Evolutionary conservation across 2,329 filamentous ascomycete genomes (phyloP).

Genomic region (Juglanconis oblonga): DNA sequence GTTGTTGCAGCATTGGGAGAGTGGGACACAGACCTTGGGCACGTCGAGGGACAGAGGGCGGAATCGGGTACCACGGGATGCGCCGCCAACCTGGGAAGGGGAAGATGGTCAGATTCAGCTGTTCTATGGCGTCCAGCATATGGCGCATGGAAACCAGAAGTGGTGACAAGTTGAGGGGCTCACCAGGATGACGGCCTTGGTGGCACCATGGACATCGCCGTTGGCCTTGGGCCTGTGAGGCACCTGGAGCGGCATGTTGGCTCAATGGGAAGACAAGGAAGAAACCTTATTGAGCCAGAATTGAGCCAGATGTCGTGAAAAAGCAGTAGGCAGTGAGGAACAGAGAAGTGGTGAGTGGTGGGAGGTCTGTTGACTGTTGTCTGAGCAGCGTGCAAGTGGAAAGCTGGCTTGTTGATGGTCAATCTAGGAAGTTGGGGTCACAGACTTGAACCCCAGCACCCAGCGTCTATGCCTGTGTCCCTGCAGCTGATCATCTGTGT

Average conservation of each 20-base stretch:
- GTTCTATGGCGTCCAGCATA: not conserved
- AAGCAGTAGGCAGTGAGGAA: not conserved
- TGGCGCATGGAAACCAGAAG: not conserved
- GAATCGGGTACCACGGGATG: constrained; percentile 93
- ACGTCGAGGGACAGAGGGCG: constrained; percentile 92
- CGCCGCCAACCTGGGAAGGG: constrained; percentile 74
- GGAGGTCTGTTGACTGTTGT: not conserved
- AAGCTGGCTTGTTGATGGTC: constrained; percentile 2
- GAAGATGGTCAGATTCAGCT: constrained; percentile 19
- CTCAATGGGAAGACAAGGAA: not conserved
- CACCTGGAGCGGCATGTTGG: constrained; percentile 55
- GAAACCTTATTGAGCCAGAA: too few species aligned
- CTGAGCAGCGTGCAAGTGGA: not conserved
- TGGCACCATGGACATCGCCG: constrained; percentile 53
- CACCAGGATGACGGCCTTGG: constrained; percentile 95
- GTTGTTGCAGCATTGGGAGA: not conserved
- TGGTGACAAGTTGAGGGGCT: constrained; percentile 25
- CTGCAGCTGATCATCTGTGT: too few species aligned
- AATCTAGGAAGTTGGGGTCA: too few species aligned
- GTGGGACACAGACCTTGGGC: constrained; percentile 68
- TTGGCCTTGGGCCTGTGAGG: constrained; percentile 49
- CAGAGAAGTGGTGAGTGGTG: too few species aligned
- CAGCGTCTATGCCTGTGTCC: too few species aligned
- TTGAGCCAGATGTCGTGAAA: not conserved
- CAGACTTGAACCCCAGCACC: too few species aligned